Evolutionary conservation across 495 filamentous ascomycete species (phyloP).

Genomic region (Aspergillus kassunensis): DNA sequence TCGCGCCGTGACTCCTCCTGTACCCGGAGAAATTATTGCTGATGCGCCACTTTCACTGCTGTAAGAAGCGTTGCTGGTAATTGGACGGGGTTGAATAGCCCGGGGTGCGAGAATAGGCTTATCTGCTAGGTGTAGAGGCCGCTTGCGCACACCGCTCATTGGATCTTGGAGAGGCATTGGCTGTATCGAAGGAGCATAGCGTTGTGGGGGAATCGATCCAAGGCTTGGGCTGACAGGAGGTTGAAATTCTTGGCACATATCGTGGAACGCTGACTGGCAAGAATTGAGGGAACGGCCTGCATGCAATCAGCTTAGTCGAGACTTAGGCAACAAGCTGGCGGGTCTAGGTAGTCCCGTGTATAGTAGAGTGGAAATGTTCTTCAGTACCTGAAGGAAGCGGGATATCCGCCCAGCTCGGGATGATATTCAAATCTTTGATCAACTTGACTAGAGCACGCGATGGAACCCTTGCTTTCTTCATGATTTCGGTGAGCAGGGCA

Average conservation of each 20-base stretch:
- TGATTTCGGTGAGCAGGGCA: constrained; percentile 55
- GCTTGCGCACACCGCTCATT: constrained; percentile 27
- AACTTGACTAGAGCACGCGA: constrained; percentile 47
- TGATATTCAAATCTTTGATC: constrained; percentile 45
- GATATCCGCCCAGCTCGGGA: constrained; percentile 54
- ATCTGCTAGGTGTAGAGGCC: constrained; percentile 32
- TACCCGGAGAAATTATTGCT: constrained; percentile 35
- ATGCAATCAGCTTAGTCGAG: constrained; percentile 15
- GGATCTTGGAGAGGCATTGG: constrained; percentile 24
- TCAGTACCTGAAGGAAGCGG: constrained; percentile 51
- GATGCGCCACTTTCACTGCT: constrained; percentile 39
- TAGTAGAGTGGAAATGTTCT: neutral
- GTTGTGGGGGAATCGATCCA: constrained; percentile 24
- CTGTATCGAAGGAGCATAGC: constrained; percentile 20
- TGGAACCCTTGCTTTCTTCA: constrained; percentile 53
- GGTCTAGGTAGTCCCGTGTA: neutral
- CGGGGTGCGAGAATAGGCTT: constrained; percentile 33
- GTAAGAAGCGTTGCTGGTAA: constrained; percentile 33
- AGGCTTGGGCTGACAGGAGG: constrained; percentile 22
- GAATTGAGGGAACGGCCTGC: constrained; percentile 43
- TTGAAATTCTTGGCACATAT: constrained; percentile 30
- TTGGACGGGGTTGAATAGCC: constrained; percentile 40
- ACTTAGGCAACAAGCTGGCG: neutral
- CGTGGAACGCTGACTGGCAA: constrained; percentile 36
- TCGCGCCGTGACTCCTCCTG: constrained; percentile 18